A percentile compares a stretch with the other conserved stretches of the same genome.
These are phyloP conservation scores for Plasmopara viticola DNA, from an alignment of 352 stramenopile species.

Conservation along the genomic window DNA sequence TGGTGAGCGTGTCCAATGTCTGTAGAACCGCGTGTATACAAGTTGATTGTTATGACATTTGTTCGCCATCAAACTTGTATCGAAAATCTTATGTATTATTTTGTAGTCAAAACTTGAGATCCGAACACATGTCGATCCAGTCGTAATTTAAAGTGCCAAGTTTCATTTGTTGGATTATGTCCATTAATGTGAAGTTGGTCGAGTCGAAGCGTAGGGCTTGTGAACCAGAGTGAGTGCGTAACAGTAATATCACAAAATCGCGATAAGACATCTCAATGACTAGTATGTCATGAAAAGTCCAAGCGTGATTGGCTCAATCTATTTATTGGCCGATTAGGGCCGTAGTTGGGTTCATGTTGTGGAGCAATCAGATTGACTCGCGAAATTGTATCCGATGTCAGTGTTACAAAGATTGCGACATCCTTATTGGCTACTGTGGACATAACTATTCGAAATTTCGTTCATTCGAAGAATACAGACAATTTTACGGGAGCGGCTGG, in stretches of 20 bases:
- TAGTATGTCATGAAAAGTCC: too few relatives aligned
- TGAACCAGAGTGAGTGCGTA: not conserved
- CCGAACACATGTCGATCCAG: constrained; percentile 1
- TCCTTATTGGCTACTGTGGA: not conserved
- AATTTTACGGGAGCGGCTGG: not conserved
- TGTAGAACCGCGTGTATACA: not conserved
- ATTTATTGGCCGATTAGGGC: not conserved
- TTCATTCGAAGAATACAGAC: not conserved
- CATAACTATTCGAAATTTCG: constrained; percentile 1
- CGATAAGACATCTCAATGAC: too few relatives aligned
- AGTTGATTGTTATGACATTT: not conserved
- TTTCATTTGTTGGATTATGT: not conserved
- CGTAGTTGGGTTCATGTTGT: not conserved
- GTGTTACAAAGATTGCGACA: not conserved
- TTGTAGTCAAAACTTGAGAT: constrained; percentile 9
- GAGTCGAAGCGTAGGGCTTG: not conserved
- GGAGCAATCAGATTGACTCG: constrained; percentile 2
- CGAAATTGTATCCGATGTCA: constrained; percentile 1
- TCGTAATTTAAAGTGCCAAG: not conserved
- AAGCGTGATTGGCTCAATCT: too few relatives aligned
- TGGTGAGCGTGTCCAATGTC: constrained; percentile 7
- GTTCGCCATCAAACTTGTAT: constrained; percentile 10
- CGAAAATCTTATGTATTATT: not conserved
- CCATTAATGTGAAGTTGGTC: not conserved
- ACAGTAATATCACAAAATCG: too few relatives aligned